A percentile compares a stretch with the other conserved stretches of the same genome.
Conservation (phyloP, 164 flowering plant species). For the Saururus chinensis region DNA sequence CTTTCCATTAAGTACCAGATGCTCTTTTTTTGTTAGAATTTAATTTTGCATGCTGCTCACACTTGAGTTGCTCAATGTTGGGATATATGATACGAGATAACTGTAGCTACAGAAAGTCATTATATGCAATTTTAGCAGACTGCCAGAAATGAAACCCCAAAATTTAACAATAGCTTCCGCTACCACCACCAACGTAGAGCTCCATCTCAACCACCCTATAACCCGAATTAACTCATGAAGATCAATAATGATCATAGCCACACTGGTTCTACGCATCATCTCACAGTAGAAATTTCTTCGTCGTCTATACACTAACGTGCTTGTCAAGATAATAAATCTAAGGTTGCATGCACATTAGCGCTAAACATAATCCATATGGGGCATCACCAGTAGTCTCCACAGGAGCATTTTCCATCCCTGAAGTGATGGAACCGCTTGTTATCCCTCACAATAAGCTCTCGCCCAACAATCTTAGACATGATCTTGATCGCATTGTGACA, state of each 20-base stretch:
- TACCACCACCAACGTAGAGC: neutral
- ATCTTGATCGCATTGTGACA: conserved; percentile 90
- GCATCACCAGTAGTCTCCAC: conserved; percentile 74
- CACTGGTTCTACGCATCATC: neutral
- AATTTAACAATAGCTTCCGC: too few species aligned
- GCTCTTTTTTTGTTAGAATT: too few species aligned
- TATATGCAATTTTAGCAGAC: neutral
- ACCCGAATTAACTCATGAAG: too few species aligned
- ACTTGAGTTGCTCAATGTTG: too few species aligned
- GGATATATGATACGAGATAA: too few species aligned
- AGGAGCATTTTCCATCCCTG: conserved; percentile 81
- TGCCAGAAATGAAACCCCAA: neutral
- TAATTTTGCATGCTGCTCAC: too few species aligned
- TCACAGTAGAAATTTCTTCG: neutral
- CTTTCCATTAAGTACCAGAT: too few species aligned
- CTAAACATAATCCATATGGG: too few species aligned
- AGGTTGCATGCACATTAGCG: too few species aligned
- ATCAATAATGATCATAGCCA: neutral
- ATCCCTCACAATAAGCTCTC: conserved; percentile 84
- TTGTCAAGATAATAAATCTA: neutral
- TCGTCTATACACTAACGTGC: neutral
- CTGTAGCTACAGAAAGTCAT: neutral
- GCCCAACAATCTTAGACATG: conserved; percentile 80
- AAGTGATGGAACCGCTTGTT: conserved; percentile 86
- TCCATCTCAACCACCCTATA: neutral